These are phyloP conservation scores for Naganishia friedmannii DNA, from an alignment of 768 basidiomycete species.

Conservation along the genomic window DNA sequence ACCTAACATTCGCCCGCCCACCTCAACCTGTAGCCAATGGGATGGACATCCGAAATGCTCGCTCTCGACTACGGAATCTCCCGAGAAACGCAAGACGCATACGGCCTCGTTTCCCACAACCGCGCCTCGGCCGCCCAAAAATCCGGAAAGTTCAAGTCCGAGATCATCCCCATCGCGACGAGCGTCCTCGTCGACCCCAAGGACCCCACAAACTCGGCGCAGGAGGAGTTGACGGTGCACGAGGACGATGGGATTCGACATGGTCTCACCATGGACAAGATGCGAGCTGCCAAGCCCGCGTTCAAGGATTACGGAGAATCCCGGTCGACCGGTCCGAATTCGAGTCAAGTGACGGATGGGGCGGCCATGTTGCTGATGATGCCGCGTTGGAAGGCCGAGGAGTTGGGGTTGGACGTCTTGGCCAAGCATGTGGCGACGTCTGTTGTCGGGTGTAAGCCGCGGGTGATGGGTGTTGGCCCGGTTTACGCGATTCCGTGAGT, in stretches of 20 bases:
- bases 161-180: conserved; percentile 68
- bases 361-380: conserved; percentile 78
- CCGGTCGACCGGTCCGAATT: conserved; percentile 78
- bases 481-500: conserved; percentile 36
- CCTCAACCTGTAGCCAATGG: conserved; percentile 63
- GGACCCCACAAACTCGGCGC: conserved; percentile 42
- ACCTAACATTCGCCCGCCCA: neutral
- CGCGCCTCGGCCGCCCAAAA: conserved; percentile 73
- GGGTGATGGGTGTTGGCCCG: conserved; percentile 66
- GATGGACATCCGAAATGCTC: conserved; percentile 86
- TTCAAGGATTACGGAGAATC: conserved; percentile 78
- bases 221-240: conserved; percentile 56
- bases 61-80: conserved; percentile 69
- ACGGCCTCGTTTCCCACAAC: conserved; percentile 65
- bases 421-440: conserved; percentile 74
- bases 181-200: conserved; percentile 28
- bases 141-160: conserved; percentile 62
- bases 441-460: conserved; percentile 65
- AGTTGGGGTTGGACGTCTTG: conserved; percentile 68
- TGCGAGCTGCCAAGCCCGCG: conserved; percentile 67
- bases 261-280: conserved; percentile 66
- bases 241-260: conserved; percentile 75
- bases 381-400: conserved; percentile 73
- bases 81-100: conserved; percentile 71
- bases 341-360: conserved; percentile 79